A percentile compares a stretch with the other conserved stretches of the same genome.
Conservation (phyloP, 192 early-diverging fungal genomes). For the Coemansia sp. region DNA sequence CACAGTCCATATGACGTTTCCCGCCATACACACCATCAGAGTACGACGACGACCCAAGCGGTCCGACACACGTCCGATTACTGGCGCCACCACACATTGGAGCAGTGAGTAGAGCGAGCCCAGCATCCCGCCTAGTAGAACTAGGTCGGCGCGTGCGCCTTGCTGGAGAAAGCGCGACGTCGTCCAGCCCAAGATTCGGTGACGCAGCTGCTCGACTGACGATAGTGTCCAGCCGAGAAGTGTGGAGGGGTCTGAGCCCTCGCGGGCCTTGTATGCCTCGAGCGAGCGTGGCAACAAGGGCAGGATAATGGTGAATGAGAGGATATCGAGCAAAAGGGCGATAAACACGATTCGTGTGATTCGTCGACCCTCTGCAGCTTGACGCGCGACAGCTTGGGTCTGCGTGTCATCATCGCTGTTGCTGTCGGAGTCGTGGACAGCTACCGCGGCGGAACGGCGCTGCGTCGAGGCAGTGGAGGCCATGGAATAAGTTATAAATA, state of each 20-base stretch:
- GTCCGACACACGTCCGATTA: slow-evolving; percentile 84
- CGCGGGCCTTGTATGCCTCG: slow-evolving; percentile 75
- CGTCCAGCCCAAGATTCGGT: slow-evolving; percentile 20
- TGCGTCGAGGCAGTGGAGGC: slow-evolving; percentile 5
- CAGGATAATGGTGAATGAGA: slow-evolving; percentile 97
- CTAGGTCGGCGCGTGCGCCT: slow-evolving; percentile 59
- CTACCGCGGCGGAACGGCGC: not conserved
- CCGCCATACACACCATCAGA: slow-evolving; percentile 87
- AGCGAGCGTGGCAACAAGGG: slow-evolving; percentile 92
- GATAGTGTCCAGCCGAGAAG: slow-evolving; percentile 41
- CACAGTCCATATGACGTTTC: slow-evolving; percentile 85
- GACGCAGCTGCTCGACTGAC: slow-evolving; percentile 22
- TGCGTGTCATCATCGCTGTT: not conserved
- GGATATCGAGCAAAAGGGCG: slow-evolving; percentile 90
- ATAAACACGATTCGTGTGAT: slow-evolving; percentile 68
- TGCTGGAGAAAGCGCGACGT: slow-evolving; percentile 43
- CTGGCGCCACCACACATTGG: slow-evolving; percentile 84
- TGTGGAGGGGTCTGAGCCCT: slow-evolving; percentile 44
- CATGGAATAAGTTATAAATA: not conserved
- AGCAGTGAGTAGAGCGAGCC: slow-evolving; percentile 94
- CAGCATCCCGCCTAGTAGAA: slow-evolving; percentile 88
- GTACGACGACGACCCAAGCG: slow-evolving; percentile 77
- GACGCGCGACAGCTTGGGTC: not conserved
- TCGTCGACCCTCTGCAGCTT: slow-evolving; percentile 27
- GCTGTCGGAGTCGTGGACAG: not conserved